Percentiles rank a stretch among this genome's conserved stretches.
These are phyloP conservation scores for Tylopilus felleus DNA, from an alignment of 768 basidiomycete species.

Conservation along the genomic window DNA sequence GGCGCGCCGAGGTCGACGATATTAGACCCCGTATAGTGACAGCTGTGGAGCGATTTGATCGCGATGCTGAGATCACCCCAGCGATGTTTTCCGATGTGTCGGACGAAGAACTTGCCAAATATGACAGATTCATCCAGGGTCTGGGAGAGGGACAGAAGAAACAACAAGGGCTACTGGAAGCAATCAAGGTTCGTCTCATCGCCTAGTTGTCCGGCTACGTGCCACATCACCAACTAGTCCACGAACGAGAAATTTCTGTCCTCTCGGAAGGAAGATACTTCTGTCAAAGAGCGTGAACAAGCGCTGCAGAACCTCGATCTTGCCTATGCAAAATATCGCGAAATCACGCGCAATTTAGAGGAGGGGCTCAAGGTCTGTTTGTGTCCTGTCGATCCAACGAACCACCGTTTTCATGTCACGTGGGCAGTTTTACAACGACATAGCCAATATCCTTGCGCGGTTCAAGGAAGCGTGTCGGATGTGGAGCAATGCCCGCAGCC, in stretches of 20 bases:
- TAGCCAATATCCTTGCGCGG: constrained; percentile 64
- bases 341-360: constrained; percentile 78
- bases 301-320: constrained; percentile 80
- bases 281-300: constrained; percentile 75
- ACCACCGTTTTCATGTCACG: not conserved
- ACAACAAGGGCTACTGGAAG: constrained; percentile 63
- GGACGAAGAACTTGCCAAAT: constrained; percentile 77
- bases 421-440: constrained; percentile 86
- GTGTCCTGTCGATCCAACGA: not conserved
- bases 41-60: constrained; percentile 63
- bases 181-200: constrained; percentile 57
- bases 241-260: constrained; percentile 72
- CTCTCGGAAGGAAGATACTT: constrained; percentile 73
- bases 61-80: constrained; percentile 67
- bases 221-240: constrained; percentile 36
- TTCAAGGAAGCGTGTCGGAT: constrained; percentile 74
- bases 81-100: constrained; percentile 86
- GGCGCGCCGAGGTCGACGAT: constrained; percentile 65
- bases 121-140: constrained; percentile 68
- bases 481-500: constrained; percentile 69
- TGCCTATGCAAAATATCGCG: constrained; percentile 84
- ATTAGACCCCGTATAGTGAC: constrained; percentile 65
- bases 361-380: constrained; percentile 76
- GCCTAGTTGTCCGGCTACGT: not conserved
- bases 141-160: constrained; percentile 49